These are phyloP conservation scores for Prosopis cineraria DNA, from an alignment of 306 rosid genomes.

Conservation along the genomic window DNA sequence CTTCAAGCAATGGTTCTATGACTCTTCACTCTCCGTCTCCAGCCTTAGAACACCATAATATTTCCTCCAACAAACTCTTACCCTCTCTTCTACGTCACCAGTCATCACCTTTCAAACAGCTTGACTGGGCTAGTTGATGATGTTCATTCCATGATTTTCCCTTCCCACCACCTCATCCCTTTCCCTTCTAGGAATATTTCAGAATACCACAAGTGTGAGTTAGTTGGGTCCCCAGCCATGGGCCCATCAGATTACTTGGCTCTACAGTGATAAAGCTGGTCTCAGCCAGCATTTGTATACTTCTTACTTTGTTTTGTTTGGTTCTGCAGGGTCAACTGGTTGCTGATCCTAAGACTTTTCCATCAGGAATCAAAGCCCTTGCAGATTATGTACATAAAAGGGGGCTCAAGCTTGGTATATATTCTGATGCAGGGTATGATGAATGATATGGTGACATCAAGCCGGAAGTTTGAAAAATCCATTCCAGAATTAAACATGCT, in stretches of 20 bases:
- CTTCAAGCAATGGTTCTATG: neutral
- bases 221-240: neutral
- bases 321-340: conserved; percentile 70
- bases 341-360: conserved; percentile 71
- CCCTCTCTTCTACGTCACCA: neutral
- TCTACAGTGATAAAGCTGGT: conserved; percentile 5
- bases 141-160: neutral
- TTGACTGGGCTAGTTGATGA: neutral
- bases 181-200: neutral
- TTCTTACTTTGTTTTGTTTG: conserved; percentile 40
- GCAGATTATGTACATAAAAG: conserved; percentile 83
- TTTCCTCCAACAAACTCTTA: neutral
- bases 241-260: conserved; percentile 1
- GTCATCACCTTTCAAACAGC: neutral
- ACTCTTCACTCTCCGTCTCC: neutral
- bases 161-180: neutral
- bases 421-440: conserved; percentile 97
- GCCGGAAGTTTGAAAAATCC: conserved; percentile 31
- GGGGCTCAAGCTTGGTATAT: conserved; percentile 94
- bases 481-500: conserved; percentile 16
- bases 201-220: neutral
- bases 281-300: conserved; percentile 23
- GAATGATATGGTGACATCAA: conserved; percentile 35
- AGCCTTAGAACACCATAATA: neutral
- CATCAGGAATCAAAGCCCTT: conserved; percentile 91